Evolutionary conservation across 768 basidiomycete species (phyloP).

Genomic region (Roridomyces roridus): DNA sequence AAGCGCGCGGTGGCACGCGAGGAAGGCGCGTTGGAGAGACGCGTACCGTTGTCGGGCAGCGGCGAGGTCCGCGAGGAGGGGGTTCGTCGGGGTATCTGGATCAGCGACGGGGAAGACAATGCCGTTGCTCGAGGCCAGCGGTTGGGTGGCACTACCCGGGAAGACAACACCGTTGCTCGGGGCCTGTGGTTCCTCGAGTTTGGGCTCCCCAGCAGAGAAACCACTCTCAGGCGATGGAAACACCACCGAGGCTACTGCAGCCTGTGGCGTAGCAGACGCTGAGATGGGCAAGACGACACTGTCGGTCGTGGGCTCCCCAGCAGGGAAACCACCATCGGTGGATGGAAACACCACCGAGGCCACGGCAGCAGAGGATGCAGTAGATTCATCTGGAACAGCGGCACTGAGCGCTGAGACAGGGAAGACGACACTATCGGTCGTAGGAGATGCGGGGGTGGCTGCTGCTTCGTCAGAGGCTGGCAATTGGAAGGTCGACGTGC

Average conservation of each 20-base stretch:
- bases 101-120: background rate
- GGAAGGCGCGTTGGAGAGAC: constrained; percentile 63
- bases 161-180: no score
- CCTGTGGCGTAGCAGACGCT: background rate
- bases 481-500: no score
- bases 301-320: background rate
- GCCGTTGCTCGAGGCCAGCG: background rate
- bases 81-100: constrained; percentile 24
- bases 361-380: background rate
- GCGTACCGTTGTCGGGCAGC: constrained; percentile 62
- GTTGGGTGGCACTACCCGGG: no score
- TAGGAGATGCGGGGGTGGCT: no score
- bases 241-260: no score
- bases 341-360: background rate
- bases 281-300: background rate
- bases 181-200: no score
- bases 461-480: no score
- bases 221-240: no score
- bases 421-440: no score
- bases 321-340: background rate
- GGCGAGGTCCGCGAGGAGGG: constrained; percentile 53
- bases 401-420: no score
- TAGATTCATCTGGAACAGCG: no score
- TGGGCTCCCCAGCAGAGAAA: no score
- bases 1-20: constrained; percentile 73